phyloP scores from a whole-genome alignment of 139 green algal species.

The Volvox africanus region DNA sequence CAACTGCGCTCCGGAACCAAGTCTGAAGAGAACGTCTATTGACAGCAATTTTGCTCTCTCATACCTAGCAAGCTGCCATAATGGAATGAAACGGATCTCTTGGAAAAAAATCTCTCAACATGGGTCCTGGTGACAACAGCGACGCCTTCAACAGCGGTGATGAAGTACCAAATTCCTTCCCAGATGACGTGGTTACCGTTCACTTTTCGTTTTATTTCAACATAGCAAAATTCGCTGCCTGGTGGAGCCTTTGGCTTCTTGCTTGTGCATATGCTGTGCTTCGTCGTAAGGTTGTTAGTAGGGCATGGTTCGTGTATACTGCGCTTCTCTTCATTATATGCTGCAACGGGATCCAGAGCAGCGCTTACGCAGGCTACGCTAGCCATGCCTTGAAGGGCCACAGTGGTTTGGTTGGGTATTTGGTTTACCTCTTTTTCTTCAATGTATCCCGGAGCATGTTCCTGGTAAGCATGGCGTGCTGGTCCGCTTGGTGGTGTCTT shows the following conservation, averaged over 20 bases:
- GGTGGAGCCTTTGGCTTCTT: not conserved
- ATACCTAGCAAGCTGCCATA: no score
- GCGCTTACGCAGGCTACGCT: not conserved
- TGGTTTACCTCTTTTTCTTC: conserved; percentile 23
- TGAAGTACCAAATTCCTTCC: not conserved
- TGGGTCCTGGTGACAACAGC: not conserved
- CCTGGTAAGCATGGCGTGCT: not conserved
- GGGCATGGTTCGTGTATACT: conserved; percentile 33
- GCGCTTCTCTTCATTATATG: not conserved
- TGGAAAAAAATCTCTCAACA: not conserved
- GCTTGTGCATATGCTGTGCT: not conserved
- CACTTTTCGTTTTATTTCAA: conserved; percentile 5
- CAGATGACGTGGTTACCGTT: not conserved
- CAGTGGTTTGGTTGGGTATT: not conserved
- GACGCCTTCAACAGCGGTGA: not conserved
- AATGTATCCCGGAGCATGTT: not conserved
- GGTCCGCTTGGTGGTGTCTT: not conserved
- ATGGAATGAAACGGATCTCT: not conserved
- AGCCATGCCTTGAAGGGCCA: not conserved
- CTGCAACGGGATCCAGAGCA: conserved; percentile 3
- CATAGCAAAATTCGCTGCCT: not conserved
- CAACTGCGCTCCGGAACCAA: no score
- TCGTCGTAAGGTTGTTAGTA: not conserved
- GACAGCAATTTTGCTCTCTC: no score
- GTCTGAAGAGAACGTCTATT: no score